Evolutionary conservation across 2,329 filamentous ascomycete species (phyloP).

Genomic region (Dothideomycetidae sp.): DNA sequence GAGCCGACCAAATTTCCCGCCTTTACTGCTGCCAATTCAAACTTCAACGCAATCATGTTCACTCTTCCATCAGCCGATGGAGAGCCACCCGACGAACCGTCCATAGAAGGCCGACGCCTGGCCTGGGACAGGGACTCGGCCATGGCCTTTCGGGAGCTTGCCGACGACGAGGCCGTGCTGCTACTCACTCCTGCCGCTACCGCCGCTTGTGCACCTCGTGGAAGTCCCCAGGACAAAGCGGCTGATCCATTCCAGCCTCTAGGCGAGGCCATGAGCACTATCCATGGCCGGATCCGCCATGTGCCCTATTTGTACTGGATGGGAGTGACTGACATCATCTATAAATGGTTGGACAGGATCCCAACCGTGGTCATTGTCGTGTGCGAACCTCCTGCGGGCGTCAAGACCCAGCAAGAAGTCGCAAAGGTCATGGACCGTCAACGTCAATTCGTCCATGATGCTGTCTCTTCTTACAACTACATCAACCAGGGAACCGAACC

Average conservation of each 20-base stretch:
- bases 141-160: constrained; percentile 14
- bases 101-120: background rate
- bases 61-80: no score
- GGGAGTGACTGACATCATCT: constrained; percentile 51
- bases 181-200: constrained; percentile 30
- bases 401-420: background rate
- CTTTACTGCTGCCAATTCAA: no score
- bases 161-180: constrained; percentile 27
- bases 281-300: constrained; percentile 51
- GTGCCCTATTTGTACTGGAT: constrained; percentile 52
- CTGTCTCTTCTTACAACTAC: constrained; percentile 2
- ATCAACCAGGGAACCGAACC: constrained; percentile 8
- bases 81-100: background rate
- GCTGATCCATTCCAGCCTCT: constrained; percentile 61
- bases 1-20: no score
- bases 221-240: constrained; percentile 27
- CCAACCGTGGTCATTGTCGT: constrained; percentile 48
- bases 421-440: background rate
- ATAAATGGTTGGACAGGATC: constrained; percentile 47
- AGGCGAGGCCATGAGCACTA: constrained; percentile 46
- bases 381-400: constrained; percentile 22
- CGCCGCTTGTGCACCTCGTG: constrained; percentile 16
- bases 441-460: background rate
- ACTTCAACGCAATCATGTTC: no score
- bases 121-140: constrained; percentile 8